These are phyloP conservation scores for Cyathus striatus DNA, from an alignment of 768 basidiomycete genomes.

Conservation along the genomic window DNA sequence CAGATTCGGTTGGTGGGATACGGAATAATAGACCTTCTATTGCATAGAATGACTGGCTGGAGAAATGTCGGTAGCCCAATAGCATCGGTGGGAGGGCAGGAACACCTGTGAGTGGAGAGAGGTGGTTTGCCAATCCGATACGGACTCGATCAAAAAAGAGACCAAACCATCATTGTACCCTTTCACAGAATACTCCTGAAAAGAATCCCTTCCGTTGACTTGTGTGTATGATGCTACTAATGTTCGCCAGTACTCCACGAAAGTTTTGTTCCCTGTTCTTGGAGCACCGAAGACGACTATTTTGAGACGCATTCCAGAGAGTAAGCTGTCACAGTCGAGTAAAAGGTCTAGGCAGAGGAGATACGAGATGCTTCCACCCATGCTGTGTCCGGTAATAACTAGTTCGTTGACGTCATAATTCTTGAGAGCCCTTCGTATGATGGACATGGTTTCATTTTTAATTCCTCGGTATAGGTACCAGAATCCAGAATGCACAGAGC, in stretches of 20 bases:
- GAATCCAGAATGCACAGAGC: conserved; percentile 49
- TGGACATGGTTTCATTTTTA: conserved; percentile 22
- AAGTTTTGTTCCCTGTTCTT: conserved; percentile 37
- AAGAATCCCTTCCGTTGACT: conserved; percentile 25
- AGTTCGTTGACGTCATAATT: conserved; percentile 33
- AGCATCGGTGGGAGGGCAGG: conserved; percentile 48
- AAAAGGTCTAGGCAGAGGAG: conserved; percentile 46
- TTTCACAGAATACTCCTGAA: conserved; percentile 47
- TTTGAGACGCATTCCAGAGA: conserved; percentile 27
- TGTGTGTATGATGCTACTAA: conserved; percentile 26
- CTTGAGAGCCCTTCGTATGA: conserved; percentile 30
- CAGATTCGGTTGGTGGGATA: conserved; percentile 39
- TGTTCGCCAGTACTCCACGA: conserved; percentile 37
- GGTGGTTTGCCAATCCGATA: conserved; percentile 1
- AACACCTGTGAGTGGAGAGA: conserved; percentile 32
- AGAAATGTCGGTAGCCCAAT: conserved; percentile 51
- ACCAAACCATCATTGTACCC: conserved; percentile 51
- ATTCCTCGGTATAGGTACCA: conserved; percentile 47
- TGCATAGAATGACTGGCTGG: conserved; percentile 43
- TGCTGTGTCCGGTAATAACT: conserved; percentile 52
- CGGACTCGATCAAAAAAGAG: conserved; percentile 2
- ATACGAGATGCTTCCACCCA: conserved; percentile 51
- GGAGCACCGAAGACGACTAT: conserved; percentile 49
- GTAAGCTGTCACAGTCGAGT: conserved; percentile 15
- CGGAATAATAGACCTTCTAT: conserved; percentile 41